Conservation (phyloP, 129 eudicot genomes). For the Sambucus nigra region DNA sequence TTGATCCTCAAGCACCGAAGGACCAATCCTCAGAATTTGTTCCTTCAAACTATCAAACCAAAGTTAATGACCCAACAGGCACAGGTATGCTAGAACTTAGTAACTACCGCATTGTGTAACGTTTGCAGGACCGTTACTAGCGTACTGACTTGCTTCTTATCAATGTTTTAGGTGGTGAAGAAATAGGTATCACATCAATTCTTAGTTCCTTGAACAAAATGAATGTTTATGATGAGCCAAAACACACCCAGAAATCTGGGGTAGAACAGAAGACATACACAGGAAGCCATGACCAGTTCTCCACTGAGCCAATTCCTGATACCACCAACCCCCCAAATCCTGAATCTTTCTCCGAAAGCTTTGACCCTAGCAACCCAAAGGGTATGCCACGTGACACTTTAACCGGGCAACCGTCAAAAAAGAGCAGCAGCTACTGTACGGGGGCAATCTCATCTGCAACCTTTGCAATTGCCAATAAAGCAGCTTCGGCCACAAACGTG, state of each 20-base stretch:
- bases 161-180: slow-evolving; percentile 30
- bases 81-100: too few species aligned
- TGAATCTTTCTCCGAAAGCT: slow-evolving; percentile 18
- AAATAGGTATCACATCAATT: slow-evolving; percentile 28
- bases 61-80: slow-evolving; percentile 48
- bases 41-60: slow-evolving; percentile 39
- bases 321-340: not conserved
- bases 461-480: slow-evolving; percentile 38
- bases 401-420: slow-evolving; percentile 22
- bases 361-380: slow-evolving; percentile 20
- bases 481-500: slow-evolving; percentile 31
- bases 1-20: slow-evolving; percentile 34
- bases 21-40: slow-evolving; percentile 3
- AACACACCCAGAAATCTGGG: not conserved
- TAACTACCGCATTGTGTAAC: too few species aligned
- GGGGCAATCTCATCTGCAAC: slow-evolving; percentile 43
- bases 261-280: slow-evolving; percentile 4
- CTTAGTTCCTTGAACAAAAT: slow-evolving; percentile 30
- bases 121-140: too few species aligned
- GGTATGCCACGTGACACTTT: slow-evolving; percentile 24
- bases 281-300: slow-evolving; percentile 31
- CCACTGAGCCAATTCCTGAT: slow-evolving; percentile 1
- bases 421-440: slow-evolving; percentile 24
- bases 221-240: slow-evolving; percentile 18
- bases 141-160: too few species aligned